Conservation (phyloP, 2,329 filamentous ascomycete species). For the Sarocladium oryzae region DNA sequence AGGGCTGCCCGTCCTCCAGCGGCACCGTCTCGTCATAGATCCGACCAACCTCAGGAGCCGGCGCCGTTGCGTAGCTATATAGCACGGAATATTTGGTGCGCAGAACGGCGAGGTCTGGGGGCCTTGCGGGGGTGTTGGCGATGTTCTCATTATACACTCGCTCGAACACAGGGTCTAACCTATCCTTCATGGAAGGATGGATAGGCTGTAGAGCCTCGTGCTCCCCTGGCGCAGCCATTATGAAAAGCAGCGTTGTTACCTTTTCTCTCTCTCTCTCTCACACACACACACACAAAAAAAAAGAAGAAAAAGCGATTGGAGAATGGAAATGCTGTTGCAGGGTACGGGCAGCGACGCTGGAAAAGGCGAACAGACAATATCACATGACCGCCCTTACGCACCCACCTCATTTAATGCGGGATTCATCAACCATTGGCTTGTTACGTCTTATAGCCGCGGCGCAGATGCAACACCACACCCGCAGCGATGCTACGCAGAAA, state of each 20-base stretch:
- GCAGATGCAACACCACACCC: background rate
- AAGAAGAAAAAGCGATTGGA: too few species aligned
- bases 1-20: conserved; percentile 22
- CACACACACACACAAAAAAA: too few species aligned
- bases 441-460: background rate
- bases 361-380: background rate
- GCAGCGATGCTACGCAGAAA: background rate
- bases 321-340: too few species aligned
- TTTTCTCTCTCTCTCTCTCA: too few species aligned
- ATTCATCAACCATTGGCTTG: background rate
- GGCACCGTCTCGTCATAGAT: conserved; percentile 31
- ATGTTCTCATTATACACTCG: conserved; percentile 41
- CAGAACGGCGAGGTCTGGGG: conserved; percentile 32
- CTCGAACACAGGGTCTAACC: conserved; percentile 39
- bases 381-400: background rate
- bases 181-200: conserved; percentile 37
- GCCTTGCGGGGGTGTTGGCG: conserved; percentile 31
- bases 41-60: conserved; percentile 32
- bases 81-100: conserved; percentile 36
- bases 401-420: background rate
- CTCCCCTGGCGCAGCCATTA: conserved; percentile 12
- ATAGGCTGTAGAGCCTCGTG: conserved; percentile 42
- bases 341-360: background rate
- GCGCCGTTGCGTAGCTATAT: conserved; percentile 37
- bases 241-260: too few species aligned